Evolutionary conservation across 345 rosid genomes (phyloP).

Genomic region (Cardamine occulta): DNA sequence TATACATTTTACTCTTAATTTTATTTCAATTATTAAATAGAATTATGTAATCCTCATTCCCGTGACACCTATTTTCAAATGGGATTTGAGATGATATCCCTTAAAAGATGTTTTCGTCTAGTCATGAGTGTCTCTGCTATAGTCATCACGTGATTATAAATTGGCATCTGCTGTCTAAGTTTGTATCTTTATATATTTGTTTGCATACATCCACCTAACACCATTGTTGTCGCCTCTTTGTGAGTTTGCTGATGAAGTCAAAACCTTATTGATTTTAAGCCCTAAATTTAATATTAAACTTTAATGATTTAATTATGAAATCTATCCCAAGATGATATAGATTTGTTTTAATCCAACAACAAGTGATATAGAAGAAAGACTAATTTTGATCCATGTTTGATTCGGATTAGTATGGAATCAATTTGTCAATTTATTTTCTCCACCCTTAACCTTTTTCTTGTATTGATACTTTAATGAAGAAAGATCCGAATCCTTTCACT

Average conservation of each 20-base stretch:
- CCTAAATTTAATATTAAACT: no score
- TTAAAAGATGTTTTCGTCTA: background rate
- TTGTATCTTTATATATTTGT: background rate
- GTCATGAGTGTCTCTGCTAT: background rate
- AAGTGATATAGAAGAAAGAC: no score
- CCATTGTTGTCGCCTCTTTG: slow-evolving; percentile 1
- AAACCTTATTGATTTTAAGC: background rate
- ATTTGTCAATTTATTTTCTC: no score
- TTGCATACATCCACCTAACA: background rate
- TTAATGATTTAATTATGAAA: no score
- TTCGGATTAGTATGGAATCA: no score
- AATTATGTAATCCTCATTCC: background rate
- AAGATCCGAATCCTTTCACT: no score
- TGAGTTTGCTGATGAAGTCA: no score
- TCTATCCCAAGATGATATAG: no score
- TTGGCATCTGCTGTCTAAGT: background rate
- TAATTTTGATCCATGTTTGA: no score
- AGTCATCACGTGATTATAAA: slow-evolving; percentile 6
- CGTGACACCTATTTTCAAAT: background rate
- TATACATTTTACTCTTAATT: background rate
- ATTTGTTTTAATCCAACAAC: no score
- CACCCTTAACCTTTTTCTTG: no score
- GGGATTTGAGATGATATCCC: background rate
- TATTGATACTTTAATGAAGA: no score
- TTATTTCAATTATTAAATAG: background rate